Evolutionary conservation across 257 asterid genomes (phyloP), one percentile per base, ranked within the genome.

Genomic region (Nicotiana paniculata): DNA sequence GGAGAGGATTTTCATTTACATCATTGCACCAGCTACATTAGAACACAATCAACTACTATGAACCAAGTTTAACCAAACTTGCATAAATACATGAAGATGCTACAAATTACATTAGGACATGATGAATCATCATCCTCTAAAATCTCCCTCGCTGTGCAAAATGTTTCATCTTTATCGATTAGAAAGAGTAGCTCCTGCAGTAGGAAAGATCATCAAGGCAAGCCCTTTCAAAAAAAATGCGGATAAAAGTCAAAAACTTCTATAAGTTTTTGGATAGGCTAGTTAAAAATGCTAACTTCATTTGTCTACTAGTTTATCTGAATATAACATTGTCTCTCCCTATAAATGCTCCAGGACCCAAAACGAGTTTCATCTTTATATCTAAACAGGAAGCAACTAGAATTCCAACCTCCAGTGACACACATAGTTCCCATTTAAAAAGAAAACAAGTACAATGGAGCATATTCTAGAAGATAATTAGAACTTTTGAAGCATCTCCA

Each of bases 401-500:
- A 74, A 75, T 2, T 51, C 64, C 46, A 75, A 26, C 43, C 62
- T 26, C 62, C 63, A 48, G 63, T 26, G 55, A 48, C 28, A 74
- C 63, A 15, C 46, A 75, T 16, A 24, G 8, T 51, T 75, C 46
- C 46, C 43, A 75, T 21, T 1, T 21, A 75, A 51, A 75, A 4
- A 75, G 63, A 51, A 7, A 75, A 53, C 46, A 51, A 28, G 26
- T 75, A 51, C 63, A 75, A 51, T 15, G 37, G 16, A 75, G 63
- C 64, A 75, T 51, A 51, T 51, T 16, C 80, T 28, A 75, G 80
- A 53, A 51, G 80, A 51, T 51, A 51, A 75, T 75, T 51, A 28
- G 24, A 72, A 75, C 63, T 75, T 48, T 48, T 53, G 80, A 51
- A 51, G 80, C 80, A 75, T 75, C 80, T 74, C 79, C 79, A 26